phyloP scores from a whole-genome alignment of 1,284 basidiomycete species.

The Austropuccinia psidii region DNA sequence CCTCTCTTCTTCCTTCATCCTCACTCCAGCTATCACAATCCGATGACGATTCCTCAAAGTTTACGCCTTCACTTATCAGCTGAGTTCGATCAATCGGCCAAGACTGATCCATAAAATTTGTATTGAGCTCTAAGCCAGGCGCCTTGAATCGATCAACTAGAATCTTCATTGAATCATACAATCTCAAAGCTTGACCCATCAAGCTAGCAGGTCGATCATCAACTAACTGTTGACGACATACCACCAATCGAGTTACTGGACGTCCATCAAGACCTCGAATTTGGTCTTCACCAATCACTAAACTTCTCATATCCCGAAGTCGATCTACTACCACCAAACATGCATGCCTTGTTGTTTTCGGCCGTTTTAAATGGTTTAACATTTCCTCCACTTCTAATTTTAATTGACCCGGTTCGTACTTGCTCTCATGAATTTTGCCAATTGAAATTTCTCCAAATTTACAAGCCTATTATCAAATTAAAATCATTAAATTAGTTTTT shows the following conservation, averaged over 20 bases:
- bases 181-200: neutral
- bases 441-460: conserved; percentile 21
- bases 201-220: conserved; percentile 13
- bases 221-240: neutral
- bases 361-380: neutral
- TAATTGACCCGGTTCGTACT: neutral
- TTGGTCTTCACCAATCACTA: neutral
- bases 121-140: conserved; percentile 3
- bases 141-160: conserved; percentile 23
- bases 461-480: conserved; percentile 21
- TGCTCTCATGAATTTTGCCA: conserved; percentile 21
- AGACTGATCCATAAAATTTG: neutral
- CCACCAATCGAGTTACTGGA: conserved; percentile 20
- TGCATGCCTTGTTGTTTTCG: neutral
- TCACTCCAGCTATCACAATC: neutral
- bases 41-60: neutral
- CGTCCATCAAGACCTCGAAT: conserved; percentile 10
- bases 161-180: conserved; percentile 34
- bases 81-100: neutral
- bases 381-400: conserved; percentile 10
- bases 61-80: neutral
- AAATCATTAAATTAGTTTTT: neutral
- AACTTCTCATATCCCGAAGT: conserved; percentile 6
- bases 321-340: conserved; percentile 22
- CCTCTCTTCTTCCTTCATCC: neutral